Percentiles rank a stretch among this genome's conserved stretches.
phyloP scores from a whole-genome alignment of 2,329 filamentous ascomycete genomes.

The Claviceps sp. region DNA sequence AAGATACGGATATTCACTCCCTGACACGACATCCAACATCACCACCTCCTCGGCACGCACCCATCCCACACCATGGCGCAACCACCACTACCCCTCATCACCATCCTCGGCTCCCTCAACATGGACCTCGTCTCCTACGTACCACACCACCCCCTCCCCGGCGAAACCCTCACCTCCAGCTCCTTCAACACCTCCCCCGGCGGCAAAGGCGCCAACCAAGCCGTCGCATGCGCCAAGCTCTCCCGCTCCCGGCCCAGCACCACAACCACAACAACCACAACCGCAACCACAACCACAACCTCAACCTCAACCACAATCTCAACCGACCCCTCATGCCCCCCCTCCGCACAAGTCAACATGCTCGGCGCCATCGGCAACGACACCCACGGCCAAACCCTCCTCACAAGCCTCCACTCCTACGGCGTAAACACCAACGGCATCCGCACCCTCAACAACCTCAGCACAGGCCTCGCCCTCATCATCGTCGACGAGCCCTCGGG shows the following conservation, averaged over 20 bases:
- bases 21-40: no score
- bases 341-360: conserved; percentile 25
- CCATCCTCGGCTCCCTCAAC: conserved; percentile 85
- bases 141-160: conserved; percentile 65
- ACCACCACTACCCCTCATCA: conserved; percentile 39
- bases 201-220: conserved; percentile 94
- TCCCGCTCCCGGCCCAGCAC: conserved; percentile 34
- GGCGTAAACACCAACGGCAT: conserved; percentile 50
- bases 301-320: background rate
- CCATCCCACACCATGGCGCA: conserved; percentile 3
- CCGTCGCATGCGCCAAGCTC: conserved; percentile 73
- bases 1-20: no score
- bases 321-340: background rate
- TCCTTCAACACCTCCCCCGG: conserved; percentile 71
- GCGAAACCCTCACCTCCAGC: conserved; percentile 74
- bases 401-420: conserved; percentile 41
- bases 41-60: background rate
- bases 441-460: background rate
- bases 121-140: conserved; percentile 86
- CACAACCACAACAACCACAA: background rate
- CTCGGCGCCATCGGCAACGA: conserved; percentile 61
- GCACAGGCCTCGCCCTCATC: conserved; percentile 60
- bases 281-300: background rate
- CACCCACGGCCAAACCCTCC: conserved; percentile 48
- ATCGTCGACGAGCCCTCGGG: conserved; percentile 59